These are phyloP conservation scores for Diophrys appendiculata DNA, from an alignment of 73 alveolate genomes.

Conservation along the genomic window DNA sequence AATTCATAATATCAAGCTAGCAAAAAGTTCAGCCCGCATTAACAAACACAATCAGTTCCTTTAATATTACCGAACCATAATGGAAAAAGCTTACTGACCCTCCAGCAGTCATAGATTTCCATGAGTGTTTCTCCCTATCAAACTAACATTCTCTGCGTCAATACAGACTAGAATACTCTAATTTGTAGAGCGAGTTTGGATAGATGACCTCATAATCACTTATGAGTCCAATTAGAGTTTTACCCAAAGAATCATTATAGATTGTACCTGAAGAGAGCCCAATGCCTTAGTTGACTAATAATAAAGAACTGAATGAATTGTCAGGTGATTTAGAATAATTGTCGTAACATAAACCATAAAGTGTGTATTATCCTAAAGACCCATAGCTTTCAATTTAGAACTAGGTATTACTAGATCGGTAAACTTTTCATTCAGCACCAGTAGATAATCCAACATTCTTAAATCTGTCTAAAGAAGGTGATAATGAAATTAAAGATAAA, in stretches of 20 bases:
- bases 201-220: not conserved
- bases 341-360: not conserved
- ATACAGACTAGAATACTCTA: not conserved
- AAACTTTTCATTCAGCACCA: too few relatives aligned
- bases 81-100: not conserved
- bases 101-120: not conserved
- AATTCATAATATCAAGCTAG: not conserved
- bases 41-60: not conserved
- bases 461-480: too few relatives aligned
- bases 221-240: not conserved
- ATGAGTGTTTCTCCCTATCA: not conserved
- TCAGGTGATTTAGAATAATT: too few relatives aligned
- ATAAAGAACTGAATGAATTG: too few relatives aligned
- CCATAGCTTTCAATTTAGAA: not conserved
- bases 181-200: not conserved
- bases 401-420: too few relatives aligned
- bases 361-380: not conserved
- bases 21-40: not conserved
- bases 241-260: not conserved
- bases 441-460: too few relatives aligned
- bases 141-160: not conserved
- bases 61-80: not conserved
- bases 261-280: not conserved
- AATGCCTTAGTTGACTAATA: not conserved
- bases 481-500: too few relatives aligned